Evolutionary conservation across 306 rosid genomes (phyloP).

Genomic region (Mimosa bimucronata): DNA sequence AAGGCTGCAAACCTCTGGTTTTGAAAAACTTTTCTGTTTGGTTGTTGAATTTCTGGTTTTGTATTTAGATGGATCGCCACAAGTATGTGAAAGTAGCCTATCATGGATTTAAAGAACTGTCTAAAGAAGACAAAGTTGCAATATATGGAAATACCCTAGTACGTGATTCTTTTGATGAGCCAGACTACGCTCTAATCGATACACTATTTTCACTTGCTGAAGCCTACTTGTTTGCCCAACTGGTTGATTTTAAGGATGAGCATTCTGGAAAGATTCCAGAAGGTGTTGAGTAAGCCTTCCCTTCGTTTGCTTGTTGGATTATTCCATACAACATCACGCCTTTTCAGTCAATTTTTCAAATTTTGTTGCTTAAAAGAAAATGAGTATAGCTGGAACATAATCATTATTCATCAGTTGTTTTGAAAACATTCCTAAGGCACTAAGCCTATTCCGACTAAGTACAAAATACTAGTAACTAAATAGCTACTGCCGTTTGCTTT

Average conservation of each 20-base stretch:
- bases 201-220: slow-evolving; percentile 96
- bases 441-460: slow-evolving; percentile 2
- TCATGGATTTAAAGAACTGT: slow-evolving; percentile 90
- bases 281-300: slow-evolving; percentile 63
- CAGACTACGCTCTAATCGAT: slow-evolving; percentile 91
- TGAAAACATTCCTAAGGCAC: slow-evolving; percentile 13
- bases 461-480: neutral
- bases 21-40: slow-evolving; percentile 22
- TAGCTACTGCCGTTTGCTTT: neutral
- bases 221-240: slow-evolving; percentile 94
- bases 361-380: slow-evolving; percentile 11
- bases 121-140: slow-evolving; percentile 90
- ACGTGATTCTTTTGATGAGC: slow-evolving; percentile 93
- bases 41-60: slow-evolving; percentile 35
- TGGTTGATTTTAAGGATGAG: slow-evolving; percentile 79
- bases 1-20: slow-evolving; percentile 43
- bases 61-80: slow-evolving; percentile 95
- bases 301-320: slow-evolving; percentile 26
- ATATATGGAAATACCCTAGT: slow-evolving; percentile 86
- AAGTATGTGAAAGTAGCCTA: slow-evolving; percentile 98
- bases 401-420: slow-evolving; percentile 7
- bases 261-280: slow-evolving; percentile 66
- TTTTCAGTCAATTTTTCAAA: neutral
- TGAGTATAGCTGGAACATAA: slow-evolving; percentile 12
- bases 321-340: slow-evolving; percentile 10